A percentile compares a stretch with the other conserved stretches of the same genome.
Evolutionary conservation across 164 flowering plant species (phyloP).

Genomic region (Nymphaea thermarum): DNA sequence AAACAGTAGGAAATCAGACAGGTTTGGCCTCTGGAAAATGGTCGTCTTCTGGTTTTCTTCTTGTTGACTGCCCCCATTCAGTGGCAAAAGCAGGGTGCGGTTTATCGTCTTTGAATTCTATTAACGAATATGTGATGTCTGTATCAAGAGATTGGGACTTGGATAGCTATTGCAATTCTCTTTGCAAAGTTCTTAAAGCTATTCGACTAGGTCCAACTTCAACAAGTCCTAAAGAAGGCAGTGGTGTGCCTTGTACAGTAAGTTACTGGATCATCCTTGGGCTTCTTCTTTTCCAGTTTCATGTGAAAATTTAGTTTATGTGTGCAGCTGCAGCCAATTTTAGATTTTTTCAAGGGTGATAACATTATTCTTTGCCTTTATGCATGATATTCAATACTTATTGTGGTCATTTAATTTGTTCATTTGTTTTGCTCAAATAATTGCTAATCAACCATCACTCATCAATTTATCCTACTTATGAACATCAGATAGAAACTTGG

Average conservation of each 20-base stretch:
- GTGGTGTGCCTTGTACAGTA: slow-evolving; percentile 54
- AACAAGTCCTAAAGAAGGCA: slow-evolving; percentile 63
- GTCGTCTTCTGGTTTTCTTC: slow-evolving; percentile 71
- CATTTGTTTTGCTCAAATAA: no score
- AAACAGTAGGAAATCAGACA: slow-evolving; percentile 56
- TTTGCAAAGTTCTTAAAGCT: slow-evolving; percentile 67
- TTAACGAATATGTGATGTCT: slow-evolving; percentile 80
- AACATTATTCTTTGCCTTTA: no score
- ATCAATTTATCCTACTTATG: no score
- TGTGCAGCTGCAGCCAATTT: no score
- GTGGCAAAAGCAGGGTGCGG: slow-evolving; percentile 65
- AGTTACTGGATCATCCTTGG: slow-evolving; percentile 12
- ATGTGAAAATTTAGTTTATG: no score
- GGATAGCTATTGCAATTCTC: slow-evolving; percentile 66
- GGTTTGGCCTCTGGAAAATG: slow-evolving; percentile 57
- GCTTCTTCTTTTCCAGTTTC: no score
- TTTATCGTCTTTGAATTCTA: slow-evolving; percentile 68
- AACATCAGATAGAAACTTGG: no score
- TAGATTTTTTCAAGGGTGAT: no score
- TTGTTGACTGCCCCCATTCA: slow-evolving; percentile 83
- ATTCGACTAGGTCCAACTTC: slow-evolving; percentile 46
- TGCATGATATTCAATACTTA: no score
- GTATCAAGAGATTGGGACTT: slow-evolving; percentile 93
- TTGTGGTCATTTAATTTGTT: no score
- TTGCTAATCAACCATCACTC: no score